Percentiles rank a stretch among this genome's conserved stretches.
Conservation (phyloP, 495 filamentous ascomycete genomes). For the Aspergillus heteromorphus region DNA sequence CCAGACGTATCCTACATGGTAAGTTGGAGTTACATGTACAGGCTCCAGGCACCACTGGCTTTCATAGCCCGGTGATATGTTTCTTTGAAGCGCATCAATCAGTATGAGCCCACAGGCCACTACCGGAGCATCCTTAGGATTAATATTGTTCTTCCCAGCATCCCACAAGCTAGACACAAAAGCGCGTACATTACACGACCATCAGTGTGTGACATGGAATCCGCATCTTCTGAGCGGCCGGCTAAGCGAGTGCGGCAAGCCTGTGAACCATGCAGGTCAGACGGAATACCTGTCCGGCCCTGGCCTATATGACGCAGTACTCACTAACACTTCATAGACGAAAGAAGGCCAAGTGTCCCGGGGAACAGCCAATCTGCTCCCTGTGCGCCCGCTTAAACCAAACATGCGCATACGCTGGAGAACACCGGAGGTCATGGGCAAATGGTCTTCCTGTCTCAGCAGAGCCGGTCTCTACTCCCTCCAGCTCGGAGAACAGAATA, state of each 20-base stretch:
- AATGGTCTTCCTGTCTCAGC: neutral
- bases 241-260: constrained; percentile 42
- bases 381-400: constrained; percentile 40
- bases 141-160: neutral
- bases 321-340: constrained; percentile 25
- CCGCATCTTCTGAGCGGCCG: constrained; percentile 24
- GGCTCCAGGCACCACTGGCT: neutral
- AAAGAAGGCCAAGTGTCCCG: constrained; percentile 46
- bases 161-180: neutral
- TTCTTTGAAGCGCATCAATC: neutral
- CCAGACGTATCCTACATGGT: neutral
- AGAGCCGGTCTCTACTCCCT: constrained; percentile 1
- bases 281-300: neutral
- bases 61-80: neutral
- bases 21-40: neutral
- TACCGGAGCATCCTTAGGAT: neutral
- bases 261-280: constrained; percentile 45
- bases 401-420: constrained; percentile 36
- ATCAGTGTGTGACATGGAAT: neutral
- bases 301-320: neutral
- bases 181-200: neutral
- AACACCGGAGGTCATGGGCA: constrained; percentile 23
- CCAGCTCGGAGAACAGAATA: constrained; percentile 5
- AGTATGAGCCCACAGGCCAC: neutral
- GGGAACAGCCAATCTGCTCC: constrained; percentile 44